Evolutionary conservation across 306 rosid species (phyloP).

Genomic region (Lupinus albus): DNA sequence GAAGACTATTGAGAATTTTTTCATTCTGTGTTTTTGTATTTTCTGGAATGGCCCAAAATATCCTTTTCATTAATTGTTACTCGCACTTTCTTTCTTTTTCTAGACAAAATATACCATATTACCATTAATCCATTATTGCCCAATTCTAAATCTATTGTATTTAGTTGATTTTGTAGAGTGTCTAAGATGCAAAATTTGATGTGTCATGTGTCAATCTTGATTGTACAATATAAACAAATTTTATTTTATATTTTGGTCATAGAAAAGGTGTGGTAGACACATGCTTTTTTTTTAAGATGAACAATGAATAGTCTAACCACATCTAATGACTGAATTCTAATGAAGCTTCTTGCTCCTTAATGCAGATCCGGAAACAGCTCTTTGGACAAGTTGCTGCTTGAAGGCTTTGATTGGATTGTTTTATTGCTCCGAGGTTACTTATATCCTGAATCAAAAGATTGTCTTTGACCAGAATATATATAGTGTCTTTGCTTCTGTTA

Average conservation of each 20-base stretch:
- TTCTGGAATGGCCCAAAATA: not conserved
- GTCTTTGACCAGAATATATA: constrained; percentile 38
- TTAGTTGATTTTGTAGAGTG: too few relatives aligned
- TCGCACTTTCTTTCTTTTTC: not conserved
- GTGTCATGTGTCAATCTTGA: too few relatives aligned
- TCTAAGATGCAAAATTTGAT: too few relatives aligned
- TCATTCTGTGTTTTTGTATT: constrained; percentile 2
- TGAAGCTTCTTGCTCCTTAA: constrained; percentile 33
- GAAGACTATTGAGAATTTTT: not conserved
- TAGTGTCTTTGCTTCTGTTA: constrained; percentile 42
- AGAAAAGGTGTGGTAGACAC: not conserved
- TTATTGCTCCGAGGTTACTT: constrained; percentile 40
- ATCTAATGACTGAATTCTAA: not conserved
- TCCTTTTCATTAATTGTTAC: constrained; percentile 6
- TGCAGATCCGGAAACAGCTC: constrained; percentile 87
- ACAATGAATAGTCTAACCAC: not conserved
- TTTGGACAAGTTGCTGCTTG: constrained; percentile 66
- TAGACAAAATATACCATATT: too few relatives aligned
- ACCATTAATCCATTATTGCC: too few relatives aligned
- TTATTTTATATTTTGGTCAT: too few relatives aligned
- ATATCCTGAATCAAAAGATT: constrained; percentile 35
- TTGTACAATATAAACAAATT: too few relatives aligned
- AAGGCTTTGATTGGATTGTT: constrained; percentile 45
- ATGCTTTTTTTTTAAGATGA: not conserved
- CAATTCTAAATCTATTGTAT: too few relatives aligned